These are phyloP conservation scores for Hyphopichia khmerensis DNA, from an alignment of 1,139 yeast genomes.

Conservation along the genomic window DNA sequence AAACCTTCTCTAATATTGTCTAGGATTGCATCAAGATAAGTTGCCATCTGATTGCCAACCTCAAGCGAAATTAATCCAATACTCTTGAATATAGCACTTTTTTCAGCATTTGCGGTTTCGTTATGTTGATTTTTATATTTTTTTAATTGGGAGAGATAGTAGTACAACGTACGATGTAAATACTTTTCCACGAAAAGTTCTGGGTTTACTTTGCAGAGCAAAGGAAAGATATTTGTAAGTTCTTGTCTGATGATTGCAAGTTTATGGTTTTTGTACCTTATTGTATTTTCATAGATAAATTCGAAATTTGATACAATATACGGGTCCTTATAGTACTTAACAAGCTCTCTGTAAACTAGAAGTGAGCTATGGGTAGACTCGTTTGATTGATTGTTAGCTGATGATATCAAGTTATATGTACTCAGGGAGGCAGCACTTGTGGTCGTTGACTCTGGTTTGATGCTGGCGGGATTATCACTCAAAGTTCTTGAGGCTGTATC, in stretches of 20 bases:
- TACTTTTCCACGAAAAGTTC: constrained; percentile 77
- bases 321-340: constrained; percentile 64
- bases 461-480: constrained; percentile 5
- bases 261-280: constrained; percentile 76
- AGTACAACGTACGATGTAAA: constrained; percentile 75
- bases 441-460: constrained; percentile 4
- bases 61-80: constrained; percentile 84
- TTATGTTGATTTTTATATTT: constrained; percentile 53
- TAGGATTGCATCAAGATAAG: constrained; percentile 82
- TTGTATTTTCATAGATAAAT: constrained; percentile 72
- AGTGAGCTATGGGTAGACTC: constrained; percentile 86
- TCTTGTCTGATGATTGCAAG: constrained; percentile 77
- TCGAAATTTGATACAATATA: constrained; percentile 56
- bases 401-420: constrained; percentile 25
- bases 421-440: constrained; percentile 16
- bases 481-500: constrained; percentile 52
- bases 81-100: constrained; percentile 74
- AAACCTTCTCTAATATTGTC: constrained; percentile 84
- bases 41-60: constrained; percentile 84
- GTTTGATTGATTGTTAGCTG: constrained; percentile 36
- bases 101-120: constrained; percentile 53
- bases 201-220: constrained; percentile 77
- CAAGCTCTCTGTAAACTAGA: constrained; percentile 76
- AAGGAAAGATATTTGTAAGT: constrained; percentile 77
- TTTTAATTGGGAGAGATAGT: constrained; percentile 76